These are phyloP conservation scores for Tremellales sp. DNA, from an alignment of 1,284 basidiomycete species.

Conservation along the genomic window DNA sequence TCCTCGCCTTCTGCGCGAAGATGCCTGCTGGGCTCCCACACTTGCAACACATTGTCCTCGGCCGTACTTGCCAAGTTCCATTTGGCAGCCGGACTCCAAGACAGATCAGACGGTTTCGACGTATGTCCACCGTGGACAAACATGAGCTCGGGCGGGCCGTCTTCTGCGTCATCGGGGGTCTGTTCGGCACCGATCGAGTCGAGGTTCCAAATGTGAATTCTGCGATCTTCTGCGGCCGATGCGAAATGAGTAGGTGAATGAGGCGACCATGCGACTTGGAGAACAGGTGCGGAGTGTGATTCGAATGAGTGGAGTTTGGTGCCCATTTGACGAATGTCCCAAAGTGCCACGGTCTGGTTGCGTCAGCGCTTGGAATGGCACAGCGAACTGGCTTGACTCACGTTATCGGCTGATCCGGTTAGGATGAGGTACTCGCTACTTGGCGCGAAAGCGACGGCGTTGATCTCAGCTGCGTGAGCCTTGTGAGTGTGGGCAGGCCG, in stretches of 20 bases:
- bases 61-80: slow-evolving; percentile 51
- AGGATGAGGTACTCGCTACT: slow-evolving; percentile 77
- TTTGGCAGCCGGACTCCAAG: slow-evolving; percentile 47
- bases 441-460: slow-evolving; percentile 86
- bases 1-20: slow-evolving; percentile 49
- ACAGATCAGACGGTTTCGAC: slow-evolving; percentile 48
- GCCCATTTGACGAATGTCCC: slow-evolving; percentile 80
- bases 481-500: slow-evolving; percentile 71
- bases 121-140: slow-evolving; percentile 80
- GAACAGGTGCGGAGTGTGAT: slow-evolving; percentile 89
- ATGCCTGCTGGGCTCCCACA: slow-evolving; percentile 50
- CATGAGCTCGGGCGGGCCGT: slow-evolving; percentile 86
- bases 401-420: slow-evolving; percentile 93
- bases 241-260: slow-evolving; percentile 87
- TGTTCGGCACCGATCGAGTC: slow-evolving; percentile 91
- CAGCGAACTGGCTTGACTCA: slow-evolving; percentile 38
- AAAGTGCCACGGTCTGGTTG: slow-evolving; percentile 76
- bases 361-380: slow-evolving; percentile 4
- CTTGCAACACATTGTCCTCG: slow-evolving; percentile 53
- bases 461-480: slow-evolving; percentile 86
- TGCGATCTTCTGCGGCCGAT: slow-evolving; percentile 84
- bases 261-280: slow-evolving; percentile 92
- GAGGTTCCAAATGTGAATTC: slow-evolving; percentile 95
- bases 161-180: slow-evolving; percentile 95
- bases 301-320: slow-evolving; percentile 86